Base-by-base conservation (phyloP, 2,329 filamentous ascomycete genomes). In the Fonsecaea pedrosoi region DNA sequence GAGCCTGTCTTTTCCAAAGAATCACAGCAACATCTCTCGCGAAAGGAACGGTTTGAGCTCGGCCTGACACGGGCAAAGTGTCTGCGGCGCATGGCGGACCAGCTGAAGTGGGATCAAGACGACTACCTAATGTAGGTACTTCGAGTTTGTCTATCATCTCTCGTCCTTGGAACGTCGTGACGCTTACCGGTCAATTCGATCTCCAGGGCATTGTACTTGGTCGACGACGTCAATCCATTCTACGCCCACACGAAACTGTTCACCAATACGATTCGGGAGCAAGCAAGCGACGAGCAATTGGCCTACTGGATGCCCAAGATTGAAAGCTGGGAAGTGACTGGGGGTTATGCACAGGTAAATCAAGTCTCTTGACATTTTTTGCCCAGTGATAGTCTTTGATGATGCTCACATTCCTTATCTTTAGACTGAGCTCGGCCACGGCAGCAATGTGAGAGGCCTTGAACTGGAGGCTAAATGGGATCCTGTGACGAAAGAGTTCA, bases 161-260 rank as follows among this genome's bases (percentile, higher is more conserved):
- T 25, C 25, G 25, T 25, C 25, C 3, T 25, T 25, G 25, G 25
- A 25, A 25, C 3, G 25, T 25, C 25, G 25, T 25, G 25, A 25
- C 25, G 3, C 25, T 25, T 3, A 25, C 25, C 25, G 3, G 25
- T 25, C 25, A 25, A 2, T 2, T 3, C 25, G 25, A 25, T 25
- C 25, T 25, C 4, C 10, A 37, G 35, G 35, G 85, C 6, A 81
- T 84, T 72, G 83, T 84, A 85, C 70, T 77, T 85, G 6, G 79
- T 80, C 38, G 83, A 85, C 64, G 83, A 85, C 72, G 82, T 85
- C 62, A 81, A 78, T 48, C 83, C 82, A 2, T 85, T 82, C 70
- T 80, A 82, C 73, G 76, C 85, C 58, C 83, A 85, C 65, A 78
- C 79, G 72, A 76, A 76, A 60, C 84, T 85, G 82, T 84, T 84